Base-by-base conservation (phyloP, 805 yeast species). In the Wickerhamiella parazyma region DNA sequence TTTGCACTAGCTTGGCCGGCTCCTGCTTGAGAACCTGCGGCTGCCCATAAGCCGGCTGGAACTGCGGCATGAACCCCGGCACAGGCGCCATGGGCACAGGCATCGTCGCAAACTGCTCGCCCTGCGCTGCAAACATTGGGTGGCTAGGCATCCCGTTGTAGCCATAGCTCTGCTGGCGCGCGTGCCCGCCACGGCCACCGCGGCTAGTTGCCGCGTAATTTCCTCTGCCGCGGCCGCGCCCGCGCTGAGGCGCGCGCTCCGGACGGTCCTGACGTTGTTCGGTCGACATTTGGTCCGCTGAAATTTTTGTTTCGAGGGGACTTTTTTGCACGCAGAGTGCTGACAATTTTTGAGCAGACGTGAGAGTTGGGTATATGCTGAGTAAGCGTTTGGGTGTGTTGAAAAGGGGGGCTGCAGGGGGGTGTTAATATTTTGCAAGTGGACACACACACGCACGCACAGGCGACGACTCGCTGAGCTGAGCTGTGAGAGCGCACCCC, bases 241-340 rank as follows among this genome's bases (percentile, higher is more conserved):
- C 43, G 7, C 43, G 36, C n/a, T n/a, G 17, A n/a, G 17, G 12
- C 5, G 25, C 9, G 17, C 26, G 24, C 11, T 24, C 33, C 17
- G 36, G 9, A 31, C 42, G 42, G 31, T 39, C 42, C 31, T 39
- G 42, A 39, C 42, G 42, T 31, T 39, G 36, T 21, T 39, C 26
- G 14, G 36, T 31, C 21, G 42, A 39, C 42, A 39, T 39, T 31
- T 35, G 24, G 10, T 21, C 17, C 17, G 24, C 24, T n/a, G 22
- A 35, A 31, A 29, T 39, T 39, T 39, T 12, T 22, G 25, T 22
- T 20, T 24, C 17, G 14, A 6, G 41, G 41, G 41, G 28, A 26
- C 41, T 38, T 18, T 39, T 19, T 22, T 31, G 42, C 42, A 39
- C 42, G 18, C 17, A 25, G 6, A 26, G 29, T 34, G 26, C 19